These are phyloP conservation scores for Aristolochia fimbriata DNA, from an alignment of 164 flowering plant genomes.

Conservation along the genomic window DNA sequence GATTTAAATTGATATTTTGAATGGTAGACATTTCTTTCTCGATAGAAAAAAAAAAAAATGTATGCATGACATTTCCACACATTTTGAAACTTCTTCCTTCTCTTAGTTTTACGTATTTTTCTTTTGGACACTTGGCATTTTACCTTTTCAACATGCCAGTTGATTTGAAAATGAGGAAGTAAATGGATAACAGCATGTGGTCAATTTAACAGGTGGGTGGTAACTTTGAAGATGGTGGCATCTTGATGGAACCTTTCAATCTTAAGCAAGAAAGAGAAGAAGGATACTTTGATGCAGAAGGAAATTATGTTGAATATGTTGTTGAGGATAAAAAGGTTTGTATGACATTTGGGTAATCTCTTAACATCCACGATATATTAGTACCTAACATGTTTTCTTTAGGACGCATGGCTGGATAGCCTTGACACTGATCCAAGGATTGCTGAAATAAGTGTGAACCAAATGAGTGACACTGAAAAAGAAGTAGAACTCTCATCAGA, in stretches of 20 bases:
- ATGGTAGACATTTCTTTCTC: no score
- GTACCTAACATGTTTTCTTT: conserved; percentile 6
- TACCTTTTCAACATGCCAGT: no score
- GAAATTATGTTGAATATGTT: conserved; percentile 85
- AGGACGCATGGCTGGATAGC: conserved; percentile 99
- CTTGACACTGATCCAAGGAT: conserved; percentile 43
- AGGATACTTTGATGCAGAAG: conserved; percentile 81
- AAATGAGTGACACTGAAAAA: conserved; percentile 27
- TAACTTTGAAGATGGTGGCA: conserved; percentile 61
- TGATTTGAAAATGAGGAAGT: no score
- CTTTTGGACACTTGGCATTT: no score
- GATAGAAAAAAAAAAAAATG: no score
- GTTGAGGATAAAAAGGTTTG: conserved; percentile 44
- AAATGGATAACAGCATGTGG: no score
- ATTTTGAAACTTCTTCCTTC: no score
- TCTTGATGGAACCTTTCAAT: conserved; percentile 78
- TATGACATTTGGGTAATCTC: conserved; percentile 12
- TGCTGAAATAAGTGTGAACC: conserved; percentile 16
- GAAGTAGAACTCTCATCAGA: conserved; percentile 44
- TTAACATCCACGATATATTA: not conserved
- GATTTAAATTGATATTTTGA: no score
- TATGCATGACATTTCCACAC: no score
- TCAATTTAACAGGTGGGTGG: conserved; percentile 53
- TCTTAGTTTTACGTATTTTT: no score
- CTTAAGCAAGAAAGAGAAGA: conserved; percentile 82